A percentile compares a stretch with the other conserved stretches of the same genome.
phyloP scores from a whole-genome alignment of 345 rosid species.

The Eucalyptus coolabah region DNA sequence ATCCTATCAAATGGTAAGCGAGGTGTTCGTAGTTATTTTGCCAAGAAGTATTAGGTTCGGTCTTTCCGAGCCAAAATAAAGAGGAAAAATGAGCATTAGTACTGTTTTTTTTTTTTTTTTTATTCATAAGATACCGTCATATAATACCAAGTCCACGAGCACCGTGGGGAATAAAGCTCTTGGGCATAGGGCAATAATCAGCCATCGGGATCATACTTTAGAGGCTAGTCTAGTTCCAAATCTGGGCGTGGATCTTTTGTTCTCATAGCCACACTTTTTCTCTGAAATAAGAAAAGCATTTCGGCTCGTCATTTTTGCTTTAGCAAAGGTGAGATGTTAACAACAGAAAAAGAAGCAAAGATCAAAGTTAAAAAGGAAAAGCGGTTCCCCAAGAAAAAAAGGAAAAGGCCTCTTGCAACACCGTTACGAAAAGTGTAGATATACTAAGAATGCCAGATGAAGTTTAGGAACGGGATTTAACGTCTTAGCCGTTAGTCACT shows the following conservation, averaged over 20 bases:
- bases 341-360: neutral
- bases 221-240: neutral
- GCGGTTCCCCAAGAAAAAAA: neutral
- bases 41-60: neutral
- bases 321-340: neutral
- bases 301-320: neutral
- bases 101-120: neutral
- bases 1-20: neutral
- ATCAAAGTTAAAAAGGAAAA: neutral
- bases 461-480: neutral
- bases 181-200: neutral
- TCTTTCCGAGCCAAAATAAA: neutral
- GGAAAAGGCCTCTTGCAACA: neutral
- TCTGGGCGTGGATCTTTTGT: neutral
- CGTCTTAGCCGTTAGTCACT: neutral
- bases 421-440: neutral
- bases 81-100: neutral
- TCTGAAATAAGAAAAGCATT: neutral
- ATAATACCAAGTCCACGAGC: neutral
- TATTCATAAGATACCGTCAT: neutral
- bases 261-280: neutral
- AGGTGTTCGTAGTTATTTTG: neutral
- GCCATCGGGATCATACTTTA: neutral
- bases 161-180: neutral
- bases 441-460: neutral